Base-by-base conservation (phyloP, 192 early-diverging fungal species). In the Lunasporangiospora selenospora region DNA sequence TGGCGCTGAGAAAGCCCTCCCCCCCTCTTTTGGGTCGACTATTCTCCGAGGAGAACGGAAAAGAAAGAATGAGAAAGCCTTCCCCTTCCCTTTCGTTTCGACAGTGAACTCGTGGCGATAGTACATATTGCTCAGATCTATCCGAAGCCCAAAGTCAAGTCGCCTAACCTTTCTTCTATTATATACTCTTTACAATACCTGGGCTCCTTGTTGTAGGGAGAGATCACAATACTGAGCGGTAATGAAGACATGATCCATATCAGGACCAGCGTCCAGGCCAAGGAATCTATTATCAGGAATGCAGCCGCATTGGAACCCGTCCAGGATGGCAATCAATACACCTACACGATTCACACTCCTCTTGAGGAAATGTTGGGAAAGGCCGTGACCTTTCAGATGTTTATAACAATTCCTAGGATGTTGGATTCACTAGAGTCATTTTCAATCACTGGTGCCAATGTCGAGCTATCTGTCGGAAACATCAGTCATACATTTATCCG, bases 161-260 rank as follows among this genome's bases (percentile, higher is more conserved):
- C n/a, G n/a, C n/a, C n/a, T n/a, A n/a, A n/a, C n/a, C n/a, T n/a
- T n/a, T n/a, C n/a, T n/a, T n/a, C n/a, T n/a, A n/a, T n/a, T n/a
- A n/a, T n/a, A n/a, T n/a, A n/a, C n/a, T n/a, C n/a, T n/a, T n/a
- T n/a, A n/a, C n/a, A n/a, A n/a, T n/a, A n/a, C n/a, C n/a, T n/a
- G n/a, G n/a, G n/a, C n/a, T n/a, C n/a, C n/a, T n/a, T 26, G n/a
- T 10, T 45, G 6, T 47, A 73, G 69, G 69, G 69, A 11, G 69
- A 73, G 19, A 73, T 73, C 43, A 73, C 69, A 16, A 73, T 73
- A 43, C 27, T 73, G 47, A 63, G 69, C 30, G 69, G 69, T 11
- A 62, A 73, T 44, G 69, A 73, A 16, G 69, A 63, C 37, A 63
- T 73, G 69, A 58, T 73, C 21, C 58, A 61, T 18, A 73, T 73